phyloP scores from a whole-genome alignment of 306 rosid genomes.

The Sophora flavescens region DNA sequence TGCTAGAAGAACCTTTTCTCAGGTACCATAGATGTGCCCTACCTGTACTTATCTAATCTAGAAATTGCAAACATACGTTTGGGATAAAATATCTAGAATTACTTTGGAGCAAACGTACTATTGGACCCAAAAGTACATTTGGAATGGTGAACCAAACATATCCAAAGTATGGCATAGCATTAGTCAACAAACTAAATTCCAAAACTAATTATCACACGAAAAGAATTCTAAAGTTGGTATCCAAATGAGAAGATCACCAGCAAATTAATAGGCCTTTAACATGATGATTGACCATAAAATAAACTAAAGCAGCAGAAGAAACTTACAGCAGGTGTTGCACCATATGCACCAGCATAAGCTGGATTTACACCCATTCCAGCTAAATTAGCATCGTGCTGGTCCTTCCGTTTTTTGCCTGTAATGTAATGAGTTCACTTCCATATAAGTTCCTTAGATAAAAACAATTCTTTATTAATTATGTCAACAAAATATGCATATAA shows the following conservation, averaged over 20 bases:
- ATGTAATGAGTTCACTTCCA: constrained; percentile 22
- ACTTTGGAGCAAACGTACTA: no score
- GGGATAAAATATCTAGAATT: no score
- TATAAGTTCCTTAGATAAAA: not conserved
- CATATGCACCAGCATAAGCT: constrained; percentile 83
- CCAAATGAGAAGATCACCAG: constrained; percentile 12
- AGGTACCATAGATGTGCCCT: no score
- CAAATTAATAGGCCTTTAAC: constrained; percentile 13
- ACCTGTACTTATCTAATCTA: no score
- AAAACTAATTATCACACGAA: constrained; percentile 7
- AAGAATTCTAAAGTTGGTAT: constrained; percentile 1
- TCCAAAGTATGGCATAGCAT: not conserved
- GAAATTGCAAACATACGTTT: not conserved
- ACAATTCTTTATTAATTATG: constrained; percentile 8
- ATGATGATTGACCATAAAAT: constrained; percentile 17
- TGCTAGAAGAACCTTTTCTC: constrained; percentile 5
- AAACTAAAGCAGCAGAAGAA: constrained; percentile 32
- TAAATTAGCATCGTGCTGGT: constrained; percentile 88
- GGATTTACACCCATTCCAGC: constrained; percentile 86
- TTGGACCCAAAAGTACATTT: no score
- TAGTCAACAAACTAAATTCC: not conserved
- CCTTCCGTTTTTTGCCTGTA: constrained; percentile 90
- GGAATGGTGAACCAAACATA: no score
- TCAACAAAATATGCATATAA: not conserved
- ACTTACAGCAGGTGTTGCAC: constrained; percentile 76